Conservation (phyloP, 768 basidiomycete species). For the Cystofilobasidium ferigula region DNA sequence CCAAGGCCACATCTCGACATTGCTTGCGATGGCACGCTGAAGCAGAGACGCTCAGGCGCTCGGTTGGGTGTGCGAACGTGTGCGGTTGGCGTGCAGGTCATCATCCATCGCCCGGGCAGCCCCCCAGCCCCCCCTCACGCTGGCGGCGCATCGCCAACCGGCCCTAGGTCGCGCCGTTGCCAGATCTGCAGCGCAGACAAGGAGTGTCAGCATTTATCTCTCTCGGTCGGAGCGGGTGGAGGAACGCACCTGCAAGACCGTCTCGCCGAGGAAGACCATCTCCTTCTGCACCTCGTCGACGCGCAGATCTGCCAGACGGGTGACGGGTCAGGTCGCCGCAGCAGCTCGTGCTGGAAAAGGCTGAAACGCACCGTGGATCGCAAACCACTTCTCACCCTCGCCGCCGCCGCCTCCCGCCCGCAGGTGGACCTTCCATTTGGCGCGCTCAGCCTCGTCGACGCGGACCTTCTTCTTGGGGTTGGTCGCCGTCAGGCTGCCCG, state of each 20-base stretch:
- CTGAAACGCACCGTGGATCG: conserved; percentile 51
- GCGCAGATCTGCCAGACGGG: conserved; percentile 50
- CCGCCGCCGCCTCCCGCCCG: conserved; percentile 51
- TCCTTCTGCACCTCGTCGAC: conserved; percentile 93
- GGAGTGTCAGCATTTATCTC: no score
- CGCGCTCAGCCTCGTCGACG: conserved; percentile 64
- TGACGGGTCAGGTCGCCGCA: background rate
- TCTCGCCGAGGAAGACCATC: conserved; percentile 96
- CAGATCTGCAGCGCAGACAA: conserved; percentile 11
- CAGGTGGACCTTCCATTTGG: conserved; percentile 69
- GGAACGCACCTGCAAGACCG: conserved; percentile 72
- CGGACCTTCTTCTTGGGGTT: conserved; percentile 29
- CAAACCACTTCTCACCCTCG: conserved; percentile 85
- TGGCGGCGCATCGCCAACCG: background rate
- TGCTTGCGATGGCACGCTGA: no score
- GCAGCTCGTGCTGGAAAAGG: background rate
- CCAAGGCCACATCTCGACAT: no score
- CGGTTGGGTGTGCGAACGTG: no score
- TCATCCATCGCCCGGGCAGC: no score
- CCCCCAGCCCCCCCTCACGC: background rate
- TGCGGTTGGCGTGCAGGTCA: no score
- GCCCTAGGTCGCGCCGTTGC: conserved; percentile 23
- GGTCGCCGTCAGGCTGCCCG: conserved; percentile 31
- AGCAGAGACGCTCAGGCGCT: no score
- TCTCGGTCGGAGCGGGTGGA: no score